Percentiles rank a stretch among this genome's conserved stretches.
Evolutionary conservation across 441 rosid genomes (phyloP).

Genomic region (Omphalea diandra): DNA sequence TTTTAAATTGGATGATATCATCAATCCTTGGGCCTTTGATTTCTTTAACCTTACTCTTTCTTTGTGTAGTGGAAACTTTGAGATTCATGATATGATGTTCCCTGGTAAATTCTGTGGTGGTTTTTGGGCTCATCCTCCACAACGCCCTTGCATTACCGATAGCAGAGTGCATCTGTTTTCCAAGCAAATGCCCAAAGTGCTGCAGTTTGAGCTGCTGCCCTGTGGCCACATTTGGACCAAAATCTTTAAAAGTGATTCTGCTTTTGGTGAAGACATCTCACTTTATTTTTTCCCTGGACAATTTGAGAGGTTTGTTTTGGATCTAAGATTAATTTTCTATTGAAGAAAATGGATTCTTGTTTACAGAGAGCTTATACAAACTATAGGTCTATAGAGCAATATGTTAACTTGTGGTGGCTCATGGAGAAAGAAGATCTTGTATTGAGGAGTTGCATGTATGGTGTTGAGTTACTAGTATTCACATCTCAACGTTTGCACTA

Average conservation of each 20-base stretch:
- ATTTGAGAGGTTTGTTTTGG: conserved; percentile 1
- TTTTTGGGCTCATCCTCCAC: conserved; percentile 36
- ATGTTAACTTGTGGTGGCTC: not conserved
- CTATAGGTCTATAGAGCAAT: conserved; percentile 14
- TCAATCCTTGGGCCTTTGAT: not conserved
- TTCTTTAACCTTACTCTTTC: too few relatives aligned
- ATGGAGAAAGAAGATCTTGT: conserved; percentile 37
- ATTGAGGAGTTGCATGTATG: conserved; percentile 43
- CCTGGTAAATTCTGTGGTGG: conserved; percentile 21
- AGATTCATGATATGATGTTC: not conserved
- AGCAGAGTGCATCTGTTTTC: conserved; percentile 41
- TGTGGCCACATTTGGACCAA: conserved; percentile 13
- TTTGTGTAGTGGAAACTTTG: conserved; percentile 6
- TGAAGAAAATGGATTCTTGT: not conserved
- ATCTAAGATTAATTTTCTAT: conserved; percentile 1
- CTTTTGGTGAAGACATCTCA: conserved; percentile 40
- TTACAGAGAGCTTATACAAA: not conserved
- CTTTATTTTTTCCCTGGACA: conserved; percentile 45
- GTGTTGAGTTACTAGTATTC: conserved; percentile 52
- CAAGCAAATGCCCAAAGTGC: conserved; percentile 38
- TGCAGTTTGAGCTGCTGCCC: conserved; percentile 48
- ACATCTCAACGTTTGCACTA: conserved; percentile 43
- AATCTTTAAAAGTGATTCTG: conserved; percentile 30
- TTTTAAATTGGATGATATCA: not conserved
- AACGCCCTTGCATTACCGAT: conserved; percentile 33